Evolutionary conservation across 2,329 filamentous ascomycete species (phyloP), one percentile per base, ranked within the genome.

Genomic region (Cadophora sp.): DNA sequence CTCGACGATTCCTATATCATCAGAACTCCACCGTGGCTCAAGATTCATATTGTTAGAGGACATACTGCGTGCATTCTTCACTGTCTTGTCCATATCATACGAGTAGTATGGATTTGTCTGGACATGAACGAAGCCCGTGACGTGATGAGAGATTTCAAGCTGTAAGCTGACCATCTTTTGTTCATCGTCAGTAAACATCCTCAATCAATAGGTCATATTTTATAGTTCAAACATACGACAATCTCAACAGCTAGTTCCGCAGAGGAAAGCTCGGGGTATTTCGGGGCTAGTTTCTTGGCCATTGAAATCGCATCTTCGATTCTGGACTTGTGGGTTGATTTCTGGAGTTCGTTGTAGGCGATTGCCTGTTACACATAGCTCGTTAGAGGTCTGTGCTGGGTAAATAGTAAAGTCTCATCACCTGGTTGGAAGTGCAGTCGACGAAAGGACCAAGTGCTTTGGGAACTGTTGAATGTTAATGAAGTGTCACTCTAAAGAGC

Each of bases 101-200:
- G 84, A 81, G 60, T 84, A 81, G 62, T 83, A 82, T 0, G 87
- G 85, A 65, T 89, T 89, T 4, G 84, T 86, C 73, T 89, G 86
- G n/a, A 89, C 79, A 72, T 88, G 87, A 0, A 87, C 80, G 59
- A 79, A 82, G 4, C 85, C 85, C 1, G 77, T 82, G 56, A 88
- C 76, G 58, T 85, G 76, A 0, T 81, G 80, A 0, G 81, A 78
- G 45, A 88, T 84, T n/a, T 74, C 77, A 1, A 87, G 75, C 27
- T 85, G 83, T 22, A 89, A 76, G 70, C 81, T 83, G 14, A 87
- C 81, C 81, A 86, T 87, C 84, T 87, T 33, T 4, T 5, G 13
- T 18, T 41, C 30, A 22, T 48, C 3, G 18, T 48, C 9, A 39
- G 30, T 18, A 1, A 18, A 4, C n/a, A 7, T 69, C 13, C 58